These are phyloP conservation scores for Penicillium sp. DNA, from an alignment of 2,329 filamentous ascomycete species.

Conservation along the genomic window DNA sequence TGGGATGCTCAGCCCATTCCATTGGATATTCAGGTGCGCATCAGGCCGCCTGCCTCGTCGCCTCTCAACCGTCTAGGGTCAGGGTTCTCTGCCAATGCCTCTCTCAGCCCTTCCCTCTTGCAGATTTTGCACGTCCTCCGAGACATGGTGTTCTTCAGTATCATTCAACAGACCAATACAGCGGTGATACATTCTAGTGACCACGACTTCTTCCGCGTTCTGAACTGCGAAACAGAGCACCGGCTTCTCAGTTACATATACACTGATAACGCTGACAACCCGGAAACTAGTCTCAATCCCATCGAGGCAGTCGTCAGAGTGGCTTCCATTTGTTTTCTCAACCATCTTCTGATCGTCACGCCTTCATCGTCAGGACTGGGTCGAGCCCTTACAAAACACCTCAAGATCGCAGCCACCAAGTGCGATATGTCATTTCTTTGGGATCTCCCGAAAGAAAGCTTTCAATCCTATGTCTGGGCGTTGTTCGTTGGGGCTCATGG, in stretches of 20 bases:
- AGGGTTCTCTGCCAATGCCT: slow-evolving; percentile 29
- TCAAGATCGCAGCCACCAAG: slow-evolving; percentile 23
- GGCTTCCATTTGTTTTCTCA: slow-evolving; percentile 35
- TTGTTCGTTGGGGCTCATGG: slow-evolving; percentile 37
- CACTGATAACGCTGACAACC: slow-evolving; percentile 2
- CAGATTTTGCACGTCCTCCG: slow-evolving; percentile 29
- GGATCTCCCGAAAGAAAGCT: slow-evolving; percentile 19
- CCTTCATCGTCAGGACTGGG: slow-evolving; percentile 36
- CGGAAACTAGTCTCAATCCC: slow-evolving; percentile 21
- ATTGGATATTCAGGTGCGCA: slow-evolving; percentile 25
- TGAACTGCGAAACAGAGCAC: slow-evolving; percentile 40
- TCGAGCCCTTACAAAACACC: slow-evolving; percentile 36
- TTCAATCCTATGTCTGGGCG: slow-evolving; percentile 34
- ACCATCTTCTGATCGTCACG: slow-evolving; percentile 35
- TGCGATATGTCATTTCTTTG: slow-evolving; percentile 21
- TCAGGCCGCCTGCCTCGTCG: slow-evolving; percentile 30
- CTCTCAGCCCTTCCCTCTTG: slow-evolving; percentile 32
- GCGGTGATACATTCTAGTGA: slow-evolving; percentile 26
- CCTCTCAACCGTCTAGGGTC: slow-evolving; percentile 27
- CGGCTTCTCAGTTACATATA: slow-evolving; percentile 43
- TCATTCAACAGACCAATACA: slow-evolving; percentile 26
- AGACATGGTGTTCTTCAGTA: slow-evolving; percentile 37
- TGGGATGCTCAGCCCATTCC: slow-evolving; percentile 37
- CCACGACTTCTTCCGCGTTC: slow-evolving; percentile 35
- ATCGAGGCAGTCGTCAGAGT: slow-evolving; percentile 35